A percentile compares a stretch with the other conserved stretches of the same genome.
Evolutionary conservation across 345 rosid genomes (phyloP).

Genomic region (Conringia planisiliqua): DNA sequence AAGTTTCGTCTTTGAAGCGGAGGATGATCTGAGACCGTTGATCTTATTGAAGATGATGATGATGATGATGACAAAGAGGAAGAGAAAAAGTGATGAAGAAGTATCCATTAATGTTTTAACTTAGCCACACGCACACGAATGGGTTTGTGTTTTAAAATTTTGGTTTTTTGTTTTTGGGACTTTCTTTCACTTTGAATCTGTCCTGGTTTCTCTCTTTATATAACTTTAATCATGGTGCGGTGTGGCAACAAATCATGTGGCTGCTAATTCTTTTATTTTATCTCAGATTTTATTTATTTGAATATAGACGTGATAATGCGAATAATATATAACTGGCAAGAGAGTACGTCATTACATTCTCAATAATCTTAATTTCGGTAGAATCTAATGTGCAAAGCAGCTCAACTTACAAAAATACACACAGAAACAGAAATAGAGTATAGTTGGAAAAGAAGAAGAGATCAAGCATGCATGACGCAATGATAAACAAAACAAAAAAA

Average conservation of each 20-base stretch:
- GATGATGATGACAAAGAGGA: slow-evolving; percentile 29
- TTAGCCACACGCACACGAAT: slow-evolving; percentile 33
- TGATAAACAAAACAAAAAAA: background rate
- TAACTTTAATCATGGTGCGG: slow-evolving; percentile 36
- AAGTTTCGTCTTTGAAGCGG: slow-evolving; percentile 17
- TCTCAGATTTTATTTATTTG: background rate
- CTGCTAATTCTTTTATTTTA: slow-evolving; percentile 2
- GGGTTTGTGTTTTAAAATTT: slow-evolving; percentile 15
- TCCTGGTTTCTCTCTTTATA: slow-evolving; percentile 24
- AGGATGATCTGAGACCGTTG: slow-evolving; percentile 21
- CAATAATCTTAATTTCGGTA: background rate
- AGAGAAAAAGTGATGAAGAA: slow-evolving; percentile 35
- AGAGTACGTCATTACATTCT: background rate
- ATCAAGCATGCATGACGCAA: background rate
- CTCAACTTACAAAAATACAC: background rate
- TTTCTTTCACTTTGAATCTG: slow-evolving; percentile 35
- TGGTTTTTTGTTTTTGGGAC: slow-evolving; percentile 15
- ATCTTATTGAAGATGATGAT: slow-evolving; percentile 34
- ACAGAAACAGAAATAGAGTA: background rate
- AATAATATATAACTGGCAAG: background rate
- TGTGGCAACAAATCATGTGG: slow-evolving; percentile 36
- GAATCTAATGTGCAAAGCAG: background rate
- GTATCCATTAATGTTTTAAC: slow-evolving; percentile 34
- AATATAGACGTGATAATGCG: background rate
- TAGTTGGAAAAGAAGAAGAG: background rate